Percentiles rank a stretch among this genome's conserved stretches.
These are phyloP conservation scores for Claviceps maximensis DNA, from an alignment of 2,329 filamentous ascomycete genomes.

Conservation along the genomic window DNA sequence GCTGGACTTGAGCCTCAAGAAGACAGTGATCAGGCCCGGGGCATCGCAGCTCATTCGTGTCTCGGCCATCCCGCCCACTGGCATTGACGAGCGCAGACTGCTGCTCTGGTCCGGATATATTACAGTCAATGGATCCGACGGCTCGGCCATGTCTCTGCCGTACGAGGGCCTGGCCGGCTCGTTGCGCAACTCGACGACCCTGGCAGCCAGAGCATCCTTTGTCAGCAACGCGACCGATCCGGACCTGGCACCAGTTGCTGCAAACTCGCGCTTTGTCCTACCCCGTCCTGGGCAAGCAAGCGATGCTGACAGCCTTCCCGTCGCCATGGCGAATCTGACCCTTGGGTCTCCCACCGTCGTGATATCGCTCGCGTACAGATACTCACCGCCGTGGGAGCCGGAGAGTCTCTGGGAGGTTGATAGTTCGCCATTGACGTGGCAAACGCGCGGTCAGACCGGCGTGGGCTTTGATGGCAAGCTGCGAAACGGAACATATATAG, in stretches of 20 bases:
- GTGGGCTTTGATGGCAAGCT: constrained; percentile 27
- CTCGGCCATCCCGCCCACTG: constrained; percentile 23
- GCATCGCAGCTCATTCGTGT: not conserved
- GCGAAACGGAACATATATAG: constrained; percentile 25
- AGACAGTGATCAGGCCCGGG: not conserved
- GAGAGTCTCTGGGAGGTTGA: not conserved
- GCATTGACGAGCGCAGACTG: constrained; percentile 18
- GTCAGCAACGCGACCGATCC: not conserved
- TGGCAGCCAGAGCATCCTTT: not conserved
- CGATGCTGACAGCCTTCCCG: not conserved
- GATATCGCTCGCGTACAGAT: not conserved
- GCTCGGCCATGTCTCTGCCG: constrained; percentile 21
- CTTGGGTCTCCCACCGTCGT: not conserved
- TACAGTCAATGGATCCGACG: constrained; percentile 23
- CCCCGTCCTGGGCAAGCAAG: not conserved
- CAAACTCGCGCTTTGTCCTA: not conserved
- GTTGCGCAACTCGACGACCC: constrained; percentile 3
- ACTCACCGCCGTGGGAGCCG: not conserved
- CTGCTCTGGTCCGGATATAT: constrained; percentile 32
- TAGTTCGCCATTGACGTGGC: not conserved
- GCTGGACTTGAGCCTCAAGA: not conserved
- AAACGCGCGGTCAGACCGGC: not conserved
- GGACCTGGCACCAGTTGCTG: not conserved
- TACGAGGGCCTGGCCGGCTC: constrained; percentile 23
- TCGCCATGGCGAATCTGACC: not conserved